Percentiles rank a stretch among this genome's conserved stretches.
phyloP scores from a whole-genome alignment of 805 yeast species.

The Candida railenensis region DNA sequence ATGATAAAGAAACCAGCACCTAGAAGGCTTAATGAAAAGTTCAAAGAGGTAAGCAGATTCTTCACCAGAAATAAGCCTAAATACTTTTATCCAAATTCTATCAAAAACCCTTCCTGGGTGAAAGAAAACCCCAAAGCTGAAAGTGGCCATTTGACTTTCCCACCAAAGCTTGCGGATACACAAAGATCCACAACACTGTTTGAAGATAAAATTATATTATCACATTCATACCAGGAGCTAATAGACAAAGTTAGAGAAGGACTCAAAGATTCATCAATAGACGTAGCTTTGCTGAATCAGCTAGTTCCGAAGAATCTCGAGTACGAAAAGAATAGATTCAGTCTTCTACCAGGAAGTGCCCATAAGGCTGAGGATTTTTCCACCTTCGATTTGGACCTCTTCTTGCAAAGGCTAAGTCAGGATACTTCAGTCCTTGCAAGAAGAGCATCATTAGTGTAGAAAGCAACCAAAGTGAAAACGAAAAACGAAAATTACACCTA shows the following conservation, averaged over 20 bases:
- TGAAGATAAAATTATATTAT: slow-evolving; percentile 15
- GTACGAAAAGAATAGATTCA: slow-evolving; percentile 19
- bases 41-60: not conserved
- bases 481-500: too few species aligned
- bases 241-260: slow-evolving; percentile 15
- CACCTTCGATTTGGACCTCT: slow-evolving; percentile 21
- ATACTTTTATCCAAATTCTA: not conserved
- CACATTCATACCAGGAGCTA: slow-evolving; percentile 17
- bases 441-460: slow-evolving; percentile 7
- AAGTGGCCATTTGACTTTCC: too few species aligned
- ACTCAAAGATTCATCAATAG: slow-evolving; percentile 15
- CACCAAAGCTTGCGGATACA: not conserved
- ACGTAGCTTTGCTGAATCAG: slow-evolving; percentile 20
- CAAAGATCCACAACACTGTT: slow-evolving; percentile 7
- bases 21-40: not conserved
- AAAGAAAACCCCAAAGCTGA: not conserved
- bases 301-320: slow-evolving; percentile 25
- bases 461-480: too few species aligned
- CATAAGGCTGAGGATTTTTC: slow-evolving; percentile 6
- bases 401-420: slow-evolving; percentile 15
- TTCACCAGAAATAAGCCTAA: slow-evolving; percentile 2
- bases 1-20: not conserved
- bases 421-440: not conserved
- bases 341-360: slow-evolving; percentile 6
- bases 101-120: not conserved